Evolutionary conservation across 352 stramenopile species (phyloP), one percentile per base, ranked within the genome.

Genomic region (Globisporangium spinosum): DNA sequence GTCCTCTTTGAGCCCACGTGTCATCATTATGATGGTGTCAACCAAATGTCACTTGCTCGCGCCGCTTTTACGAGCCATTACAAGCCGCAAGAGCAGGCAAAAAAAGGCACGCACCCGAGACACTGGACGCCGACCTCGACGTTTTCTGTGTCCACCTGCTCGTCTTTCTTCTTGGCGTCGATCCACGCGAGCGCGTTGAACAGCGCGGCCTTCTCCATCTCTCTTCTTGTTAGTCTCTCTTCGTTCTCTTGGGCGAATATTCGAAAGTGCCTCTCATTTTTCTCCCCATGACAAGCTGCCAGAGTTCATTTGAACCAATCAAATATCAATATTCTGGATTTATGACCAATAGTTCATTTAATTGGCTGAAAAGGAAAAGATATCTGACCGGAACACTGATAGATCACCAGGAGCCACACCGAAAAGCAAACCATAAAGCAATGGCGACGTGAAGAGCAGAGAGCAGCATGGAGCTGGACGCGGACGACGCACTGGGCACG

Each of bases 181-280:
- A 93, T 73, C 82, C 81, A 93, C 74, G 75, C 64, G 58, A 93
- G 77, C 64, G 85, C 82, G 73, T 91, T 89, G 61, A 90, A 93
- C 66, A 93, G 76, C 82, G 79, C 77, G 60, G 74, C 76, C 7
- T 43, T 72, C 34, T 29, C 29, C 60, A 25, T 64, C 51, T 40
- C 47, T 51, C 23, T 27, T 58, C 25, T 62, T 62, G 23, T 32
- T 32, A 32, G 29, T 58, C 54, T 25, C 20, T 54, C 25, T 62
- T 62, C 27, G 29, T 53, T 58, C 54, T 25, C 20, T 54, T 25
- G 27, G 9, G 32, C n/a, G 60, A 70, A 61, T 70, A 64, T 71
- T 68, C 64, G 40, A 71, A 68, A 67, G 65, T 61, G 25, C 23
- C 17, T 43, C 27, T 20, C 54, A 51, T 64, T 72, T 70, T 32